Evolutionary conservation across 2,329 filamentous ascomycete genomes (phyloP), one percentile per base, ranked within the genome.

Genomic region (Bimuria novae-zelandiae): DNA sequence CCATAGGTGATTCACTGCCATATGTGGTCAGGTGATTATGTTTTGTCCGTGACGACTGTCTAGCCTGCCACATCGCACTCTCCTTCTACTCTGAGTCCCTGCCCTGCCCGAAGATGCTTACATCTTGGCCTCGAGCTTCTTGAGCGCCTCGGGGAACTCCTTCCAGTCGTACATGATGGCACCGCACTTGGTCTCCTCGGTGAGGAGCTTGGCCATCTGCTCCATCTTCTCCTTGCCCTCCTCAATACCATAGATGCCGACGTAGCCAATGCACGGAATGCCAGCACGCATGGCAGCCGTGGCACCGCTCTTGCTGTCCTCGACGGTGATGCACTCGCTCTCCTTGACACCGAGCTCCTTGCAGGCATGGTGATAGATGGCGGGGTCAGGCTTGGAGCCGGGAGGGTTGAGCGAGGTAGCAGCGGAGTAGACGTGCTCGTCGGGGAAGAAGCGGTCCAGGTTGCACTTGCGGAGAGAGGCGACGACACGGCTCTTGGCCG

Each of bases 331-430:
- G 61, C 84, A 86, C 80, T 95, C 87, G 41, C 79, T 78, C 1
- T 90, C 79, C 65, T 82, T 84, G 76, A 88, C 88, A 56, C 87
- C 88, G 46, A 95, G 81, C 70, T 84, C 78, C 76, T 91, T 77
- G 70, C 92, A 84, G 19, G 92, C 89, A 73, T 88, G 83, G 59
- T 91, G 76, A 79, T 96, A 96, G 76, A 96, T 88, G 62, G 90
- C 89, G 16, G 92, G 92, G 76, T 96, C 89, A 14, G 92, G 92
- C 83, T 96, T 96, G 75, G 86, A 89, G 50, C 90, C 92, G n/a
- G 92, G 92, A 68, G 80, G 84, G 52, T 84, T 79, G 63, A 96
- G 82, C 53, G 87, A 90, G 27, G 87, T 90, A 52, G 90, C 90
- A 50, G 92, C 92, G 39, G 87, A 90, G 82, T 89, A 96, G 72